phyloP scores from a whole-genome alignment of 2,329 filamentous ascomycete species.

The Alternaria brassicae region DNA sequence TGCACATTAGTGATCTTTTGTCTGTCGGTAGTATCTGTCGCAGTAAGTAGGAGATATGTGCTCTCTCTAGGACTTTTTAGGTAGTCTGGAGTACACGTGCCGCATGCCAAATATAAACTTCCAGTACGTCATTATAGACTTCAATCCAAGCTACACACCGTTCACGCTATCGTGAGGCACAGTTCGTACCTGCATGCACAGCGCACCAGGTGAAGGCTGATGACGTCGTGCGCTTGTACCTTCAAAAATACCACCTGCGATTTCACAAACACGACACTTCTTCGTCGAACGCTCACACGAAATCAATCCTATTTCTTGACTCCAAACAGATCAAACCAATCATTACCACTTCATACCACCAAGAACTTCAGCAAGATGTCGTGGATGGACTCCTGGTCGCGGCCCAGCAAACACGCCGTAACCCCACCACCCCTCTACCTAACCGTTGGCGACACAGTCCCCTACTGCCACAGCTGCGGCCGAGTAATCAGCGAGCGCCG shows the following conservation, averaged over 20 bases:
- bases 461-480: constrained; percentile 66
- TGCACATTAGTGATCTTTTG: background rate
- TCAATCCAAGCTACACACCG: background rate
- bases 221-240: constrained; percentile 37
- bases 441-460: constrained; percentile 55
- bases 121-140: constrained; percentile 9
- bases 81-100: constrained; percentile 2
- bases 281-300: background rate
- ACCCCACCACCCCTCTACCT: constrained; percentile 64
- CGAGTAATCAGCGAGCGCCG: constrained; percentile 58
- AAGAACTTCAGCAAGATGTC: constrained; percentile 48
- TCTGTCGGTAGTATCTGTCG: background rate
- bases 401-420: constrained; percentile 51
- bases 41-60: background rate
- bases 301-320: background rate
- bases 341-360: background rate
- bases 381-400: constrained; percentile 60
- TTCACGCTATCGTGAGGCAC: background rate
- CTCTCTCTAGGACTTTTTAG: background rate
- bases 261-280: constrained; percentile 2
- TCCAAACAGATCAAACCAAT: background rate
- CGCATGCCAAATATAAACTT: background rate
- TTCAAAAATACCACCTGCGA: constrained; percentile 1
- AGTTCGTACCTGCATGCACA: constrained; percentile 6
- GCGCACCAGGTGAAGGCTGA: constrained; percentile 15